Percentiles rank a stretch among this genome's conserved stretches.
Conservation (phyloP, 202 grass and related monocot species). For the Setaria viridis region DNA sequence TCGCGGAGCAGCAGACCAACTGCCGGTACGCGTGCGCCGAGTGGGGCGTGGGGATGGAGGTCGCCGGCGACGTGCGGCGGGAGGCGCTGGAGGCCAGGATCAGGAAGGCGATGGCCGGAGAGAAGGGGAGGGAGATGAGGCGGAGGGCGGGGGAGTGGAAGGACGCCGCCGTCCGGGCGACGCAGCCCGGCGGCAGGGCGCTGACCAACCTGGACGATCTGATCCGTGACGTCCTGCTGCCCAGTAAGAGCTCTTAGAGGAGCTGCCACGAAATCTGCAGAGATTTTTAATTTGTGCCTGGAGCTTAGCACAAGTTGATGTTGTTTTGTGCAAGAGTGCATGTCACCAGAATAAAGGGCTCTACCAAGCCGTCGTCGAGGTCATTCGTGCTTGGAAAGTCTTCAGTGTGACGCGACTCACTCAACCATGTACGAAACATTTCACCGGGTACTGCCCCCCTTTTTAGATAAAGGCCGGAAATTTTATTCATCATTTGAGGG, state of each 20-base stretch:
- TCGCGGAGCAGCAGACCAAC: constrained; percentile 79
- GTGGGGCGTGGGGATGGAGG: constrained; percentile 65
- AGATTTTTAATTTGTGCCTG: not conserved
- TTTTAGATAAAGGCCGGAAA: no score
- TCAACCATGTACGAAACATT: not conserved
- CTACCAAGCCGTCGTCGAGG: not conserved
- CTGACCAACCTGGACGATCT: constrained; percentile 38
- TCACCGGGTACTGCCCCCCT: not conserved
- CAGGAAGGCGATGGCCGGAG: constrained; percentile 49
- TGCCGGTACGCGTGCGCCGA: constrained; percentile 52
- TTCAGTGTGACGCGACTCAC: not conserved
- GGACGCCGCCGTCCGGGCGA: constrained; percentile 28
- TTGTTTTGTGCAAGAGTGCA: not conserved
- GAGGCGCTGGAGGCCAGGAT: constrained; percentile 46
- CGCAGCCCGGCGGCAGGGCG: constrained; percentile 40
- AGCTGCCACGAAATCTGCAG: not conserved
- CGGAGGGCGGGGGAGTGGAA: constrained; percentile 50
- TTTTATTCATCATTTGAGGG: no score
- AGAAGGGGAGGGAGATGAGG: constrained; percentile 53
- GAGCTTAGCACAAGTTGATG: not conserved
- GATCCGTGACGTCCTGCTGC: constrained; percentile 39
- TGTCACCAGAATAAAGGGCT: not conserved
- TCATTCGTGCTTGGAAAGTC: not conserved
- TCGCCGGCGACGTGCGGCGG: constrained; percentile 44
- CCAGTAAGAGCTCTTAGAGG: not conserved